Evolutionary conservation across 441 rosid genomes (phyloP).

Genomic region (Adansonia gregorii): DNA sequence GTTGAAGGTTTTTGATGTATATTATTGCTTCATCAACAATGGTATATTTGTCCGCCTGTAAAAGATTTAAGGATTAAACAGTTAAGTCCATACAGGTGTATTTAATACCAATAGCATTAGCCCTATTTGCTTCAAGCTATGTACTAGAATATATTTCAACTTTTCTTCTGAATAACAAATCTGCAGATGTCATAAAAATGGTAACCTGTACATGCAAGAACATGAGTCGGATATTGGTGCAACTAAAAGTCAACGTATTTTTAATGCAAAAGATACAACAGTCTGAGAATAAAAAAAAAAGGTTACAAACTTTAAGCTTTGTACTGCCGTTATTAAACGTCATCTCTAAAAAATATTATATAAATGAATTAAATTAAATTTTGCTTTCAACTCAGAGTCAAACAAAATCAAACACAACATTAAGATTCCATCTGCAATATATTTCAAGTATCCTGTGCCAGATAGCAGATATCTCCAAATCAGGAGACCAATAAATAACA

Average conservation of each 20-base stretch:
- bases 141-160: background rate
- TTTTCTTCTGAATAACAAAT: background rate
- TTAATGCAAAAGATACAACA: background rate
- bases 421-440: no score
- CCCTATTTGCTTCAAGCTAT: background rate
- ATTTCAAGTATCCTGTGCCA: background rate
- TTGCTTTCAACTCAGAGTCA: no score
- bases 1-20: conserved; percentile 49
- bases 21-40: conserved; percentile 65
- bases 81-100: background rate
- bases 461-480: background rate
- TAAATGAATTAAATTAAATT: no score
- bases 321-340: no score
- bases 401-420: no score
- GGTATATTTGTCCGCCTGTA: conserved; percentile 64
- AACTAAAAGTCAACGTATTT: background rate
- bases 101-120: background rate
- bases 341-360: no score
- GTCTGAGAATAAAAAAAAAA: no score
- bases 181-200: background rate
- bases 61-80: background rate
- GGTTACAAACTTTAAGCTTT: no score
- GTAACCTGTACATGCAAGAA: background rate
- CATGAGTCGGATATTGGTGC: conserved; percentile 1
- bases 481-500: background rate